Conservation (phyloP, 352 stramenopile genomes). For the Phytophthora uliginosa region DNA sequence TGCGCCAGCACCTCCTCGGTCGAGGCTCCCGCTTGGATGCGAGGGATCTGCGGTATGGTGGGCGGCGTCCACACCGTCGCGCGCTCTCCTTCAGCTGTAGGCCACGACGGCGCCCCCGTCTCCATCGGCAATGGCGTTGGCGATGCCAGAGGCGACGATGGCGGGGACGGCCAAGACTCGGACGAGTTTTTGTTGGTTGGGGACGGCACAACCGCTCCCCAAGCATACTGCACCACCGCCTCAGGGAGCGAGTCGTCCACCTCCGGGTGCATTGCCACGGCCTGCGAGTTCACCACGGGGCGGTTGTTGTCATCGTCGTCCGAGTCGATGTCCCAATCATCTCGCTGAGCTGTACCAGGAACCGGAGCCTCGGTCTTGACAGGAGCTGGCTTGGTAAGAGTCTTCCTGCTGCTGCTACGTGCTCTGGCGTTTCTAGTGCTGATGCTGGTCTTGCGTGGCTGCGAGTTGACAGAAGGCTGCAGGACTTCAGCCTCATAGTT, state of each 20-base stretch:
- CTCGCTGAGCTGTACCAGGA: slow-evolving; percentile 13
- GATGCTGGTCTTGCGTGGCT: slow-evolving; percentile 5
- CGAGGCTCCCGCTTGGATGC: slow-evolving; percentile 38
- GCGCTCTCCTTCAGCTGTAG: slow-evolving; percentile 19
- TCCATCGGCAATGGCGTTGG: slow-evolving; percentile 23
- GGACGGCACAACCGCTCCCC: slow-evolving; percentile 35
- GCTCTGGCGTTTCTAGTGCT: slow-evolving; percentile 8
- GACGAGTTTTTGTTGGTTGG: slow-evolving; percentile 19
- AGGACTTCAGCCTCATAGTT: slow-evolving; percentile 31
- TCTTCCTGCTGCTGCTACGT: slow-evolving; percentile 18
- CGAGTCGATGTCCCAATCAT: slow-evolving; percentile 36
- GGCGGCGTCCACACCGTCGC: slow-evolving; percentile 29
- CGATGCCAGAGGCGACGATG: slow-evolving; percentile 32
- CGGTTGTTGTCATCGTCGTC: slow-evolving; percentile 16
- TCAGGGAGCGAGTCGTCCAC: slow-evolving; percentile 34
- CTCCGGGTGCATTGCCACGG: slow-evolving; percentile 16
- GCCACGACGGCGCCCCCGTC: slow-evolving; percentile 21
- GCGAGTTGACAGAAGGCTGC: slow-evolving; percentile 13
- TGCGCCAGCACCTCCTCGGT: slow-evolving; percentile 41
- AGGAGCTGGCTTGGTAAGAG: not conserved
- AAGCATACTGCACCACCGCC: slow-evolving; percentile 46
- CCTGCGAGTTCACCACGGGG: slow-evolving; percentile 21
- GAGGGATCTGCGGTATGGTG: slow-evolving; percentile 35
- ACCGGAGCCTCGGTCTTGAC: slow-evolving; percentile 9
- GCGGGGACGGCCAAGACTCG: slow-evolving; percentile 29